Evolutionary conservation across 805 yeast species (phyloP).

Genomic region (Starmerella bombicola): DNA sequence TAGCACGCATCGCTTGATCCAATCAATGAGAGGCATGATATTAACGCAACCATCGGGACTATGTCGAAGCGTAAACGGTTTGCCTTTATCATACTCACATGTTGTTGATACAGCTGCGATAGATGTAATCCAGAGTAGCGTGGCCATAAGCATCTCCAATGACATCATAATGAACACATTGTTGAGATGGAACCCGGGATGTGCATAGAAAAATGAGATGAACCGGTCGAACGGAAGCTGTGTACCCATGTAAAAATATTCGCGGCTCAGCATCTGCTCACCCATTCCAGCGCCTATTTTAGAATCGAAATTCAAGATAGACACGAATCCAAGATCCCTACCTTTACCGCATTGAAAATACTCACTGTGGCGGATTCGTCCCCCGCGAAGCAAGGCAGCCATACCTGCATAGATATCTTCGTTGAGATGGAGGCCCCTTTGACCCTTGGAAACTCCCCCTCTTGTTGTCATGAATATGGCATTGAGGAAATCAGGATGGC

Average conservation of each 20-base stretch:
- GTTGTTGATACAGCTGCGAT: slow-evolving; percentile 48
- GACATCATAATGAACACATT: slow-evolving; percentile 63
- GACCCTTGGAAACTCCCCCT: slow-evolving; percentile 81
- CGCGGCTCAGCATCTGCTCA: slow-evolving; percentile 72
- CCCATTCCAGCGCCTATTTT: slow-evolving; percentile 89
- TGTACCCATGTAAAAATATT: slow-evolving; percentile 65
- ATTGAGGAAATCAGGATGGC: slow-evolving; percentile 75
- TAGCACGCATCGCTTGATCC: slow-evolving; percentile 62
- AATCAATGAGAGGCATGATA: slow-evolving; percentile 54
- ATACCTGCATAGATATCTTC: slow-evolving; percentile 83
- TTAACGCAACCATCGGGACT: slow-evolving; percentile 61
- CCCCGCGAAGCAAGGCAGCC: slow-evolving; percentile 66
- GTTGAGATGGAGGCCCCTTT: slow-evolving; percentile 67
- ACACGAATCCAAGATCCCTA: slow-evolving; percentile 72
- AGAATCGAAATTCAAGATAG: slow-evolving; percentile 68
- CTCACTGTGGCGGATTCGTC: slow-evolving; percentile 73
- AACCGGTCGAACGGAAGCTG: slow-evolving; percentile 68
- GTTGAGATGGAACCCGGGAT: slow-evolving; percentile 75
- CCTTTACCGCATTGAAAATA: slow-evolving; percentile 81
- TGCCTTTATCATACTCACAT: slow-evolving; percentile 47
- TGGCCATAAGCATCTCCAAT: slow-evolving; percentile 47
- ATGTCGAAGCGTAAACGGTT: slow-evolving; percentile 50
- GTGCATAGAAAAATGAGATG: slow-evolving; percentile 70
- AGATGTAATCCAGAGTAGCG: slow-evolving; percentile 49
- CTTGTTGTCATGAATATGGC: slow-evolving; percentile 67